Evolutionary conservation across 2,329 filamentous ascomycete genomes (phyloP).

Genomic region (Verticillium tricorpus): DNA sequence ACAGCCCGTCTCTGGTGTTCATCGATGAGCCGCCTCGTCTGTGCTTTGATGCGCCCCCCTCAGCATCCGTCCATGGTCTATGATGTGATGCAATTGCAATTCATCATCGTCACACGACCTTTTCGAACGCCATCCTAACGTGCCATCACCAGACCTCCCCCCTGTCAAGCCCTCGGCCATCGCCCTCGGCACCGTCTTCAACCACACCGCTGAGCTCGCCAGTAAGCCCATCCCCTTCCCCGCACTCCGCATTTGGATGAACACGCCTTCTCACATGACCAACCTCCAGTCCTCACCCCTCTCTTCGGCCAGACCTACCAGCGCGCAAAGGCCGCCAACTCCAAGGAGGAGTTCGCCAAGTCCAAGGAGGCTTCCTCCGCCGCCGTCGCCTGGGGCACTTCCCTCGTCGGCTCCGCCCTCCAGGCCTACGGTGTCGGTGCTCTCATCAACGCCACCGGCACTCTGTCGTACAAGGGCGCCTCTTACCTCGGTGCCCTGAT

Average conservation of each 20-base stretch:
- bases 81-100: not conserved
- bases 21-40: not conserved
- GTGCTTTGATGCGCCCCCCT: not conserved
- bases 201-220: constrained; percentile 84
- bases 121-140: not conserved
- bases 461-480: constrained; percentile 93
- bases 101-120: not conserved
- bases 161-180: constrained; percentile 97
- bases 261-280: constrained; percentile 2
- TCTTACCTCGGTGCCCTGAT: constrained; percentile 88
- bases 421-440: constrained; percentile 89
- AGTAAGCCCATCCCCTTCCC: constrained; percentile 20
- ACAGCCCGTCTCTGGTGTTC: not conserved
- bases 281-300: constrained; percentile 63
- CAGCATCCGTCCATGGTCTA: not conserved
- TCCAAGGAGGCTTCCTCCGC: constrained; percentile 89
- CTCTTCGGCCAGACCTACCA: constrained; percentile 94
- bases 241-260: not conserved
- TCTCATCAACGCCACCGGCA: constrained; percentile 90
- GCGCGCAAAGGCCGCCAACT: constrained; percentile 85
- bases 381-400: constrained; percentile 85
- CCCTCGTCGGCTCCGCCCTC: constrained; percentile 80
- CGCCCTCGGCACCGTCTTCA: constrained; percentile 93
- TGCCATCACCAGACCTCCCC: constrained; percentile 44
- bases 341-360: constrained; percentile 92